Percentiles rank a stretch among this genome's conserved stretches.
phyloP scores from a whole-genome alignment of 768 basidiomycete species.

The Hericium rajendrae region DNA sequence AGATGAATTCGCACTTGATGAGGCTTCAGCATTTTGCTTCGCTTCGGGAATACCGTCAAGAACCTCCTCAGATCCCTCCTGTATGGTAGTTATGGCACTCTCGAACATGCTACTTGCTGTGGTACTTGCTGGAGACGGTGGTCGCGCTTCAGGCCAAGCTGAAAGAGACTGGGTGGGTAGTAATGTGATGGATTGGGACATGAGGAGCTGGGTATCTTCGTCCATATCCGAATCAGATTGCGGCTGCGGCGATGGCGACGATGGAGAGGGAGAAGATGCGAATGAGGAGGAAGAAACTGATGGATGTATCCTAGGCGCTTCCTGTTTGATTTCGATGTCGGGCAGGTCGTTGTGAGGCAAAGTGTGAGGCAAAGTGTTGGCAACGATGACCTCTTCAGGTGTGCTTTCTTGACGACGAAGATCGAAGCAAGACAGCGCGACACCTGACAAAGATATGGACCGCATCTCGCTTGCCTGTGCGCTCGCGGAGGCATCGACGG shows the following conservation, averaged over 20 bases:
- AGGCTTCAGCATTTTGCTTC: background rate
- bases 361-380: background rate
- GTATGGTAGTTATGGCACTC: conserved; percentile 46
- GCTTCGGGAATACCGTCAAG: background rate
- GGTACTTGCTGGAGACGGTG: conserved; percentile 28
- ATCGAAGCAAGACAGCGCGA: background rate
- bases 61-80: background rate
- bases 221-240: conserved; percentile 33
- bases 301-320: background rate
- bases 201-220: conserved; percentile 51
- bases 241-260: background rate
- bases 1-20: background rate
- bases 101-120: conserved; percentile 66
- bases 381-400: background rate
- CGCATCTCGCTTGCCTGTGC: background rate
- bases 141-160: conserved; percentile 23
- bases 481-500: background rate
- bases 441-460: background rate
- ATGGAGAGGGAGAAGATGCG: conserved; percentile 30
- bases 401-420: background rate
- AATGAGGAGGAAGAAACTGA: conserved; percentile 33
- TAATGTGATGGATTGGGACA: conserved; percentile 67
- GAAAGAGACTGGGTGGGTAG: conserved; percentile 31
- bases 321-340: too few species aligned
- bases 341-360: background rate